A percentile compares a stretch with the other conserved stretches of the same genome.
phyloP scores from a whole-genome alignment of 2,329 filamentous ascomycete genomes.

The Lizonia empirigonia region DNA sequence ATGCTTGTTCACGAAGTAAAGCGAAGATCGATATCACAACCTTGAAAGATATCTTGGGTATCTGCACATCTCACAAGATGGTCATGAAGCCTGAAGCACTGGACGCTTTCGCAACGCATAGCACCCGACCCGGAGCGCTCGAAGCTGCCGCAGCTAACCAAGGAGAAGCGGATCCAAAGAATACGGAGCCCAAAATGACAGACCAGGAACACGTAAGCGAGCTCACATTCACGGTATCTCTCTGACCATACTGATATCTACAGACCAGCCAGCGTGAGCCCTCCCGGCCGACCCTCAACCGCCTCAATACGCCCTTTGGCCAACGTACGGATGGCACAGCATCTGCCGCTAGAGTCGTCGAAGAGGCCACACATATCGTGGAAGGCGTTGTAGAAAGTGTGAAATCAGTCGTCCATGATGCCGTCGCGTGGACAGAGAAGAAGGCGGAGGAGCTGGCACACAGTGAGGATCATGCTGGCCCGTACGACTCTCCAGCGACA shows the following conservation, averaged over 20 bases:
- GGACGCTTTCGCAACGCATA: conserved; percentile 25
- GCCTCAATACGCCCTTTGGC: conserved; percentile 8
- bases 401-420: conserved; percentile 27
- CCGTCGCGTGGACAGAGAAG: conserved; percentile 35
- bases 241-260: not conserved
- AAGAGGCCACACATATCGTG: conserved; percentile 19
- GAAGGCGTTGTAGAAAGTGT: conserved; percentile 26
- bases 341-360: conserved; percentile 25
- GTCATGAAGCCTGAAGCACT: conserved; percentile 26
- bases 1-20: too few relatives aligned
- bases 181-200: not conserved
- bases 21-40: too few relatives aligned
- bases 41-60: not conserved
- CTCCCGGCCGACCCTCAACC: not conserved
- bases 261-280: not conserved
- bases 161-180: not conserved
- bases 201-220: conserved; percentile 13
- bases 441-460: conserved; percentile 31
- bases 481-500: conserved; percentile 39
- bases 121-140: conserved; percentile 23
- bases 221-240: not conserved
- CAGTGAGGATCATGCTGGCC: conserved; percentile 34
- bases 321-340: conserved; percentile 17
- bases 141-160: conserved; percentile 19
- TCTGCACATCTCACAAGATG: too few relatives aligned